A percentile compares a stretch with the other conserved stretches of the same genome.
These are phyloP conservation scores for Isatis tinctoria DNA, from an alignment of 345 rosid species.

Conservation along the genomic window DNA sequence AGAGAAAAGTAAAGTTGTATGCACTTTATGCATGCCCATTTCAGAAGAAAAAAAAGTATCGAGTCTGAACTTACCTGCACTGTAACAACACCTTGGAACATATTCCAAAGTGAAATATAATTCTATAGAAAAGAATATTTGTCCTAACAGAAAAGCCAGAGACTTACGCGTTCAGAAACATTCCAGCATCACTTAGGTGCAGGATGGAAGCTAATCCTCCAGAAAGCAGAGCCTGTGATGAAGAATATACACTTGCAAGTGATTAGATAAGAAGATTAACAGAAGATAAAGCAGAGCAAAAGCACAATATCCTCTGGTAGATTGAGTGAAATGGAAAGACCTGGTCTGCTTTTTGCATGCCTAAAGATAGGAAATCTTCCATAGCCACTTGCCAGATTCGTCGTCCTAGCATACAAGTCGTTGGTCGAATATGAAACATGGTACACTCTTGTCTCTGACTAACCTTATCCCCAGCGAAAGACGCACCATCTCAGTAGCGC, in stretches of 20 bases:
- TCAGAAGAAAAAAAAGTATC: no score
- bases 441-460: neutral
- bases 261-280: conserved; percentile 1
- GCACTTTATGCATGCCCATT: no score
- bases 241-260: conserved; percentile 2
- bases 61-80: conserved; percentile 58
- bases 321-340: conserved; percentile 28
- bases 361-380: conserved; percentile 57
- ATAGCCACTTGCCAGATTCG: conserved; percentile 76
- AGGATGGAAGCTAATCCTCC: conserved; percentile 84
- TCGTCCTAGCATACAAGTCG: conserved; percentile 36
- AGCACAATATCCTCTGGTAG: neutral
- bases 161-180: conserved; percentile 76
- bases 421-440: neutral
- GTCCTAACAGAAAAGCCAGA: neutral
- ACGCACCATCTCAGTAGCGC: conserved; percentile 96
- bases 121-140: no score
- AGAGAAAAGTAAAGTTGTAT: no score
- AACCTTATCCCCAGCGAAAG: conserved; percentile 84
- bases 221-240: conserved; percentile 79
- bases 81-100: conserved; percentile 66
- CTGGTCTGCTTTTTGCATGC: conserved; percentile 75
- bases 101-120: no score
- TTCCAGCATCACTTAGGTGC: conserved; percentile 87
- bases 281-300: neutral